Evolutionary conservation across 2,329 filamentous ascomycete genomes (phyloP), one percentile per base, ranked within the genome.

Genomic region (Colletotrichum salicis): DNA sequence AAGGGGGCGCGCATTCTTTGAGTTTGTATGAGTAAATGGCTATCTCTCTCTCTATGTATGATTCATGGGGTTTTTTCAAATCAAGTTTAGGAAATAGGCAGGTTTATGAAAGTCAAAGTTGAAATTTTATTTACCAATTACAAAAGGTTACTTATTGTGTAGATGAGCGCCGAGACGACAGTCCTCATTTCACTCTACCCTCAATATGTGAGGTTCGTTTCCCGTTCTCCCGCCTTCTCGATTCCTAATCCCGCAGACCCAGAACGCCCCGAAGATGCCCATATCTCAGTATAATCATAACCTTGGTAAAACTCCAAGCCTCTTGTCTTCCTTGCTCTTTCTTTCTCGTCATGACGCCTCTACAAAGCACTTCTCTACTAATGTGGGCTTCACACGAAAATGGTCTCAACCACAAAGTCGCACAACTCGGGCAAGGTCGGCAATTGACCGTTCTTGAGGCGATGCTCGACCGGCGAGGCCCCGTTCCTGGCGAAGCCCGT

Each of bases 381-480:
- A 19, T 8, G 60, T 57, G 48, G 64, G 41, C 60, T 58, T 75
- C 74, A 86, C 54, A 82, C 80, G 74, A 85, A 82, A 12, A 86
- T 71, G n/a, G 77, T 81, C 71, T 86, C 84, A 27, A 86, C 78
- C 22, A 87, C 74, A 57, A 83, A 75, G 75, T 88, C 86, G 54
- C 86, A 84, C n/a, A 86, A 37, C 65, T 87, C 83, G 2, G 79
- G 76, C 51, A 86, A 58, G 3, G 81, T 80, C 5, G 85, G 85
- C 55, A 82, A 71, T 52, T 76, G 77, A 2, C 82, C 80, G 37
- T 77, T 74, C 24, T 75, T 74, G 2, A 86, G 60, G 4, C 81
- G 76, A 13, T 74, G 76, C 67, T 81, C 80, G 29, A 85, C 70
- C 35, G 78, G 77, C 51, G 75, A 67, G 51, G 78, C 70, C 41